Evolutionary conservation across 305 asterid species (phyloP).

Genomic region (Fraxinus latifolia): DNA sequence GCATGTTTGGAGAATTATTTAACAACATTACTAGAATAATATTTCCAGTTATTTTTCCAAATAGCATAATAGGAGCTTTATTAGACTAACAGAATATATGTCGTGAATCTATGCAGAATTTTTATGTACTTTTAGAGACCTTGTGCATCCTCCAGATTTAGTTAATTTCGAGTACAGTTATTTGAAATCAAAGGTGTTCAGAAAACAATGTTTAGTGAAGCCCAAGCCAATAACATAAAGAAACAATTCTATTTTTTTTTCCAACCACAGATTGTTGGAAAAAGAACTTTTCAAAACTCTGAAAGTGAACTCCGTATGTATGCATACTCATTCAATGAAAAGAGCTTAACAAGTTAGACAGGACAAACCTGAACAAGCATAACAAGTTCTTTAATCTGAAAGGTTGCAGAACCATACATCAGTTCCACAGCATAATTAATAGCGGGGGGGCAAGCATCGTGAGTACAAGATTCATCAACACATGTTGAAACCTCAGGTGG

Average conservation of each 20-base stretch:
- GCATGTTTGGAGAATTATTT: neutral
- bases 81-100: neutral
- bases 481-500: constrained; percentile 71
- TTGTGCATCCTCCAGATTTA: neutral
- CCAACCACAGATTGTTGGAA: neutral
- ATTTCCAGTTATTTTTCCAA: neutral
- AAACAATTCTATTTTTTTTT: neutral
- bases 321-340: neutral
- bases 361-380: constrained; percentile 58
- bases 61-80: neutral
- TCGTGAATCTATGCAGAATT: neutral
- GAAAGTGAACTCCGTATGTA: neutral
- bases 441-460: constrained; percentile 80
- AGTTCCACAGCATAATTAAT: constrained; percentile 66
- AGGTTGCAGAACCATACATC: constrained; percentile 74
- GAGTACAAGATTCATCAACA: constrained; percentile 66
- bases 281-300: neutral
- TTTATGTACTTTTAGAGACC: neutral
- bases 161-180: neutral
- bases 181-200: neutral
- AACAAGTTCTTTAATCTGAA: constrained; percentile 75
- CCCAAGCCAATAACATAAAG: neutral
- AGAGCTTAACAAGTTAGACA: constrained; percentile 11
- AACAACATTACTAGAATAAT: neutral
- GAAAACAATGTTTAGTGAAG: neutral